phyloP scores from a whole-genome alignment of 2,329 filamentous ascomycete species.

The Emericellopsis cladophorae region DNA sequence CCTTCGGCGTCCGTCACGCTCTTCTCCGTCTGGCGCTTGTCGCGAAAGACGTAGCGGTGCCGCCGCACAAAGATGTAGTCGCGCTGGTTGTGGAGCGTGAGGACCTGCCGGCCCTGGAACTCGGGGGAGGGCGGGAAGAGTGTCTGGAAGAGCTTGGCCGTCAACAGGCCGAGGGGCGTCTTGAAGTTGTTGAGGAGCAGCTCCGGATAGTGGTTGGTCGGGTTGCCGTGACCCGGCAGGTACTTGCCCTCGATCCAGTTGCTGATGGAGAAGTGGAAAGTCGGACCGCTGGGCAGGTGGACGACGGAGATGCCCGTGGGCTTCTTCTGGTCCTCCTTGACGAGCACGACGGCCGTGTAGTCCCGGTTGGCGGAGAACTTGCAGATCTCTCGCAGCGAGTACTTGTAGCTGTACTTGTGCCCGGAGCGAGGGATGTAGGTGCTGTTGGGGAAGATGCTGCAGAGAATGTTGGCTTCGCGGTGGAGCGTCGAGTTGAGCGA shows the following conservation, averaged over 20 bases:
- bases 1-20: conserved; percentile 72
- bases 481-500: conserved; percentile 82
- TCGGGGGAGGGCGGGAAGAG: conserved; percentile 63
- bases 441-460: conserved; percentile 70
- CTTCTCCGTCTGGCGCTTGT: conserved; percentile 80
- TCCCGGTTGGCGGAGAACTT: conserved; percentile 70
- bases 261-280: conserved; percentile 82
- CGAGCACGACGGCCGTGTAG: conserved; percentile 72
- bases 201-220: conserved; percentile 84
- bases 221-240: conserved; percentile 76
- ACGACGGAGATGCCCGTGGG: conserved; percentile 74
- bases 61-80: conserved; percentile 91
- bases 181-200: conserved; percentile 89
- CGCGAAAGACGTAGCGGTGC: conserved; percentile 85
- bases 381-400: conserved; percentile 82
- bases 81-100: conserved; percentile 88
- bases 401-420: conserved; percentile 79
- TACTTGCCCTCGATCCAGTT: conserved; percentile 86
- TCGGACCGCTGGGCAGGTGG: conserved; percentile 73
- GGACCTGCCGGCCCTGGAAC: conserved; percentile 73
- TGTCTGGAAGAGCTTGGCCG: conserved; percentile 63
- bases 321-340: conserved; percentile 82
- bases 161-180: conserved; percentile 79
- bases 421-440: conserved; percentile 79
- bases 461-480: conserved; percentile 65